Evolutionary conservation across 306 rosid species (phyloP).

Genomic region (Inga leiocalycina): DNA sequence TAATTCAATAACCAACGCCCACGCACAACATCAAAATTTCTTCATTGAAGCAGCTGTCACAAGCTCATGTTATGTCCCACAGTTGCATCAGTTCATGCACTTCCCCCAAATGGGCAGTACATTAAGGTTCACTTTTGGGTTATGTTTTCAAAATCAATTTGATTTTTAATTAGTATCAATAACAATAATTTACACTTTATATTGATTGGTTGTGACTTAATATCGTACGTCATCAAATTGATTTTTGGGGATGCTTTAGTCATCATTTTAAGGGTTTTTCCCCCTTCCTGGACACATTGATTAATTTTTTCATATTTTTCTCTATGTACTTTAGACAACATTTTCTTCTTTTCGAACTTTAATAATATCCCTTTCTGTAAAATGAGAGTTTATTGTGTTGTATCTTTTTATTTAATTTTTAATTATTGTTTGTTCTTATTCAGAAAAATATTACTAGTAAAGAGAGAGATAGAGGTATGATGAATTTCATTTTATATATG

Average conservation of each 20-base stretch:
- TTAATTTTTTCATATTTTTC: no score
- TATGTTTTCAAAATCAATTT: neutral
- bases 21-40: neutral
- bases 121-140: neutral
- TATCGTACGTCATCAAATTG: neutral
- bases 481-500: no score
- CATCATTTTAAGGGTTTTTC: neutral
- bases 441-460: no score
- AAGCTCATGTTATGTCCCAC: neutral
- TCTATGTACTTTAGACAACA: no score
- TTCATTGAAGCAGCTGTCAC: neutral
- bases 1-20: neutral
- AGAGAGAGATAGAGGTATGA: no score
- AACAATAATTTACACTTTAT: neutral
- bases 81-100: neutral
- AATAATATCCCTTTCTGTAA: no score
- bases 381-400: no score
- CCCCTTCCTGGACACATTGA: no score
- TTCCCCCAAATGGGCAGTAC: neutral
- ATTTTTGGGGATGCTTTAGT: neutral
- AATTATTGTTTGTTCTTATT: no score
- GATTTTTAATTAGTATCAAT: neutral
- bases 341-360: no score
- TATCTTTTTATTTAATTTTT: no score
- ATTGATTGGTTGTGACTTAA: neutral